Conservation (phyloP, 495 filamentous ascomycete species). For the Trypethelium eluteriae region DNA sequence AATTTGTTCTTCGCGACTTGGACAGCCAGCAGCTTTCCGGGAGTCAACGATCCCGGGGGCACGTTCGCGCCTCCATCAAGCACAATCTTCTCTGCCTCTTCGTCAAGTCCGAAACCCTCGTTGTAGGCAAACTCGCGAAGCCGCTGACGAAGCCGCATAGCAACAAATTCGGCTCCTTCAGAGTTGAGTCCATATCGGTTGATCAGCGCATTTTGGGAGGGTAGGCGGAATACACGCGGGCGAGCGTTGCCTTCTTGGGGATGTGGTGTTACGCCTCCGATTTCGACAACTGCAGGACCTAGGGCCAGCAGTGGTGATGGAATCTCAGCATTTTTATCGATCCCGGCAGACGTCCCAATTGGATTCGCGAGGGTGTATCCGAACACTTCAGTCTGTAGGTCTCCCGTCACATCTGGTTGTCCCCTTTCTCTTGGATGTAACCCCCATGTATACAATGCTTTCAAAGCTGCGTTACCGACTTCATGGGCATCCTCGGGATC, state of each 20-base stretch:
- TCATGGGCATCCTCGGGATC: constrained; percentile 93
- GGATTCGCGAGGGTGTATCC: constrained; percentile 73
- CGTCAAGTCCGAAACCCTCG: constrained; percentile 55
- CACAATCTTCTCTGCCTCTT: constrained; percentile 59
- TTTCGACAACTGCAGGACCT: constrained; percentile 76
- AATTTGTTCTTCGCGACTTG: constrained; percentile 96
- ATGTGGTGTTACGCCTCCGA: constrained; percentile 79
- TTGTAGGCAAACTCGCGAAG: constrained; percentile 66
- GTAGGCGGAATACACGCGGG: constrained; percentile 80
- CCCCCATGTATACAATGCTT: constrained; percentile 52
- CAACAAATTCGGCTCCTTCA: constrained; percentile 78
- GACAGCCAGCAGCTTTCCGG: constrained; percentile 74
- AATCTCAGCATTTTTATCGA: constrained; percentile 89
- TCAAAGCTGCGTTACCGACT: constrained; percentile 59
- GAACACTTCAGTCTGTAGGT: constrained; percentile 59
- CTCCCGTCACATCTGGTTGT: constrained; percentile 43
- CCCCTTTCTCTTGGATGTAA: constrained; percentile 69
- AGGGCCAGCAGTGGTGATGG: constrained; percentile 73
- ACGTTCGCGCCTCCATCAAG: constrained; percentile 60
- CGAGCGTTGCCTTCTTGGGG: constrained; percentile 81
- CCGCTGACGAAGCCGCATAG: constrained; percentile 66
- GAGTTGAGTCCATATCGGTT: constrained; percentile 96
- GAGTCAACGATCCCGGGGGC: constrained; percentile 63
- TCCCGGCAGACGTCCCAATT: constrained; percentile 81
- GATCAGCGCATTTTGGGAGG: constrained; percentile 73